Base-by-base conservation (phyloP, 1,284 basidiomycete genomes). In the Kwoniella shivajii region DNA sequence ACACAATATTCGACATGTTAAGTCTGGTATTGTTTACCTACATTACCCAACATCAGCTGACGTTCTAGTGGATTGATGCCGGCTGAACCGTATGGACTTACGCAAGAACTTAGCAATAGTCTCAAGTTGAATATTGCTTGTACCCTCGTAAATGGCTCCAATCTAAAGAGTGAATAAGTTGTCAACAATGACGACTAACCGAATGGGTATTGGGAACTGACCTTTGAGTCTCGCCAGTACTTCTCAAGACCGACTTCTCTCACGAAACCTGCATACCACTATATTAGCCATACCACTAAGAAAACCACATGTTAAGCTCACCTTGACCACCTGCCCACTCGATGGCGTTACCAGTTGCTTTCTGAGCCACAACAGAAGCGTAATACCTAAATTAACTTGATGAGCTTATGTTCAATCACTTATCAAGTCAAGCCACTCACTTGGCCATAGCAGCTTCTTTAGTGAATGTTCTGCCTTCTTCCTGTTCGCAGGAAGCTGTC, bases 391-490 rank as follows among this genome's bases (percentile, higher is more conserved):
- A 53, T 46, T 18, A 18, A n/a, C 11, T 38, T 9, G 18, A 27
- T 24, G 6, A 20, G 45, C 27, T 42, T n/a, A 24, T n/a, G 5
- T 30, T n/a, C 10, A 7, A 33, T 33, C 29, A 5, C 22, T 14
- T 7, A 5, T n/a, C 6, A 20, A 26, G 5, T n/a, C 13, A 16
- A 9, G 72, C 36, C 50, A 74, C 79, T 43, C 71, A 74, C 77
- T 96, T 93, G 54, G 94, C 94, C 90, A 97, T 96, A 4, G 94
- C 93, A 18, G 95, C 94, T 79, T 97, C 89, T 80, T 91, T 92
- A 41, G 88, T 88, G 78, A 98, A 98, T 39, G 81, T 75, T 65
- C 84, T 82, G 20, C 92, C 92, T 76, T 95, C 90, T 77, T 98
- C 95, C 81, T 47, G n/a, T 36, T n/a, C n/a, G n/a, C n/a, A n/a